Percentiles rank a stretch among this genome's conserved stretches.
Conservation (phyloP, 371 early-diverging fungal genomes). For the Mucor plumbeus region DNA sequence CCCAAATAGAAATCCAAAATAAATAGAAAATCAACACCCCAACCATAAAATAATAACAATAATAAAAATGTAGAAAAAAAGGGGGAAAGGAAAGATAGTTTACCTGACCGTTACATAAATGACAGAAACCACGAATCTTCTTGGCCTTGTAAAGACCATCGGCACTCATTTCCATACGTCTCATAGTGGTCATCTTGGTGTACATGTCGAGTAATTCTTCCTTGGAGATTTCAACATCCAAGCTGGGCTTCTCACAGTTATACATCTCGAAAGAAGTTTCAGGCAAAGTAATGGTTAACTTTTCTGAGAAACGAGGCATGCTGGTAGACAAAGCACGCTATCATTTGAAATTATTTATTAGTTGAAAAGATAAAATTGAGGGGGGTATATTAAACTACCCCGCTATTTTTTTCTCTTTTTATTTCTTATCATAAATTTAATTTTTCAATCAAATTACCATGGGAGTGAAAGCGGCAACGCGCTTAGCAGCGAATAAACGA, state of each 20-base stretch:
- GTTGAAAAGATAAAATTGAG: background rate
- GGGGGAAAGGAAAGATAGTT: constrained; percentile 13
- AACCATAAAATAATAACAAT: background rate
- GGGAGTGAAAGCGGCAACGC: constrained; percentile 31
- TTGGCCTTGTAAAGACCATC: constrained; percentile 97
- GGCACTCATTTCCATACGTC: constrained; percentile 94
- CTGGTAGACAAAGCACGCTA: constrained; percentile 55
- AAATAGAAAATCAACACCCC: background rate
- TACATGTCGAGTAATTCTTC: constrained; percentile 84
- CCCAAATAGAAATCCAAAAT: constrained; percentile 6
- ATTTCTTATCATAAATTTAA: background rate
- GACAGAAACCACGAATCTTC: constrained; percentile 99
- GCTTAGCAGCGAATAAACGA: constrained; percentile 53
- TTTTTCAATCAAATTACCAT: constrained; percentile 22
- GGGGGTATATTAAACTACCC: background rate
- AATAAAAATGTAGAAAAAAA: constrained; percentile 17
- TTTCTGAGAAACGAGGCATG: constrained; percentile 44
- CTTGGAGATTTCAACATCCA: constrained; percentile 65
- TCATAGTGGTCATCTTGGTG: constrained; percentile 85
- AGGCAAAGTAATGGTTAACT: constrained; percentile 62
- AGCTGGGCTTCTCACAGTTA: constrained; percentile 70
- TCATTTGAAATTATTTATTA: constrained; percentile 1
- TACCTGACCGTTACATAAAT: constrained; percentile 98
- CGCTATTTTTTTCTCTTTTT: background rate
- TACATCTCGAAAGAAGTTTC: constrained; percentile 68